These are phyloP conservation scores for Odontarrhena argentea DNA, from an alignment of 345 rosid genomes.

Conservation along the genomic window DNA sequence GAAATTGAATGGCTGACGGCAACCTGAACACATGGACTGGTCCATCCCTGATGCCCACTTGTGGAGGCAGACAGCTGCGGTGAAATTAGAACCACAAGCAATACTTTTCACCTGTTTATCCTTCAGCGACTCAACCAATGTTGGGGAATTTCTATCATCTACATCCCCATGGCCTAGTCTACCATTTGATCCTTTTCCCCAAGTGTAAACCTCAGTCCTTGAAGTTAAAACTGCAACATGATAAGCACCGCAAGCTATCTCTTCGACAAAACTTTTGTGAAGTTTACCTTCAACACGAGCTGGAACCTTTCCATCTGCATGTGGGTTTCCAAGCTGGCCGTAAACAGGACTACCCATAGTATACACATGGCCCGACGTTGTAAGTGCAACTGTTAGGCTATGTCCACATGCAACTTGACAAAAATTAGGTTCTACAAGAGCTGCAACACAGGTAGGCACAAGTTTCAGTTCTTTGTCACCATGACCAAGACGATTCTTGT, in stretches of 20 bases:
- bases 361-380: conserved; percentile 88
- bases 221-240: conserved; percentile 95
- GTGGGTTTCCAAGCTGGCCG: conserved; percentile 93
- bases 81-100: conserved; percentile 89
- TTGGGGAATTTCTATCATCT: conserved; percentile 82
- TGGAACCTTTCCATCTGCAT: conserved; percentile 91
- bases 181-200: conserved; percentile 99
- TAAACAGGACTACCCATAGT: conserved; percentile 97
- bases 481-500: conserved; percentile 95
- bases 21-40: conserved; percentile 98
- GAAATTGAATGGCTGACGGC: conserved; percentile 90
- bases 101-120: conserved; percentile 97
- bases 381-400: conserved; percentile 87
- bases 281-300: conserved; percentile 87
- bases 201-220: conserved; percentile 89
- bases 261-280: conserved; percentile 82
- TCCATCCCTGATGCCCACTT: conserved; percentile 97
- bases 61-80: conserved; percentile 93
- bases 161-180: conserved; percentile 93
- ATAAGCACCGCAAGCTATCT: conserved; percentile 94
- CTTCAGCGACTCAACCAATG: conserved; percentile 79
- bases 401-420: conserved; percentile 98
- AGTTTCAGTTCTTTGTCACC: conserved; percentile 95
- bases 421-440: conserved; percentile 93
- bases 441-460: conserved; percentile 96